Percentiles rank a stretch among this genome's conserved stretches.
Conservation (phyloP, 495 filamentous ascomycete genomes). For the Staphylotrichum tortipilum region DNA sequence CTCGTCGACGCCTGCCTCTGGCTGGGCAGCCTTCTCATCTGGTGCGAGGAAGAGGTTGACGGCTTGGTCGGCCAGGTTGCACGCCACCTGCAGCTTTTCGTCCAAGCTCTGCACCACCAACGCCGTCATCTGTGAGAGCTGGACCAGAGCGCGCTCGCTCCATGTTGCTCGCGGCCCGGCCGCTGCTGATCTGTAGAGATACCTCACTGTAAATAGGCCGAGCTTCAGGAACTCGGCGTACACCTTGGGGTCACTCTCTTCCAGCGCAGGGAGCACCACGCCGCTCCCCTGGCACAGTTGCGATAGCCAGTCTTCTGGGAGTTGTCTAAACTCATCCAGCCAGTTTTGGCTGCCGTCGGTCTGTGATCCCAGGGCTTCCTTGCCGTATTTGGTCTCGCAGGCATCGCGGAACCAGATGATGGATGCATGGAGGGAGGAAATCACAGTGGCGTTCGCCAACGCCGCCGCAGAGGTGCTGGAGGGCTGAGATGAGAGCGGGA, state of each 20-base stretch:
- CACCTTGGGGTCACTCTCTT: slow-evolving; percentile 16
- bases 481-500: slow-evolving; percentile 16
- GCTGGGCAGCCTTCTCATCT: not conserved
- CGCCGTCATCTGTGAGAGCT: slow-evolving; percentile 23
- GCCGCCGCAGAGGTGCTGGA: not conserved
- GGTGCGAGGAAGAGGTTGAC: slow-evolving; percentile 25
- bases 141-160: slow-evolving; percentile 18
- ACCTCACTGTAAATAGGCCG: slow-evolving; percentile 15
- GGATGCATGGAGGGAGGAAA: slow-evolving; percentile 20
- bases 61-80: slow-evolving; percentile 21
- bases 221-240: slow-evolving; percentile 21
- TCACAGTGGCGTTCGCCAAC: slow-evolving; percentile 15
- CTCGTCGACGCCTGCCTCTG: not conserved
- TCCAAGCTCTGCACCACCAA: slow-evolving; percentile 20
- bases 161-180: slow-evolving; percentile 7
- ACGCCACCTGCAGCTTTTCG: slow-evolving; percentile 20
- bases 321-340: slow-evolving; percentile 14
- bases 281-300: slow-evolving; percentile 2
- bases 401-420: slow-evolving; percentile 26
- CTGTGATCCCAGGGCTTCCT: slow-evolving; percentile 3
- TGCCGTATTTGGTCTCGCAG: slow-evolving; percentile 15
- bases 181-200: slow-evolving; percentile 16
- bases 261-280: not conserved
- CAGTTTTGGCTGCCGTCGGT: slow-evolving; percentile 14
- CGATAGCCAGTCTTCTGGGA: slow-evolving; percentile 16